Base-by-base conservation (phyloP, 2,329 filamentous ascomycete genomes). In the Seiridium unicorne region DNA sequence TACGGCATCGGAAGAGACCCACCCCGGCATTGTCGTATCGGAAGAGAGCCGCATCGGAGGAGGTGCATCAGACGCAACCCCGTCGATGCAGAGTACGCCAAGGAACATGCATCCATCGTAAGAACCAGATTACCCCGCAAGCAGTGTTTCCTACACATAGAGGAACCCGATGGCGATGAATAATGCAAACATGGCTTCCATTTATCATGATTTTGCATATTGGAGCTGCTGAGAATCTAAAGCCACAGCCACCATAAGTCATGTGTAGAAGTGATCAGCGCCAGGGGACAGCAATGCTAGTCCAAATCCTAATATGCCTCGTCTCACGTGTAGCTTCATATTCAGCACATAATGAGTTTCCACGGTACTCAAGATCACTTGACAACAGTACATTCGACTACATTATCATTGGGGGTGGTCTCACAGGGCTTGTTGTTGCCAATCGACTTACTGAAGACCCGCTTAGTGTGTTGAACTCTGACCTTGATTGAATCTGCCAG, bases 371-470 rank as follows among this genome's bases (percentile, higher is more conserved):
- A n/a, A 44, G 38, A 7, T 55, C 46, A 7, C n/a, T 44, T 13
- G 38, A 42, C 5, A 40, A 53, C 5, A 18, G 10, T 32, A 55
- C 47, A 13, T 64, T 63, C 18, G 57, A 64, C 51, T 64, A 61
- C 18, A 34, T 64, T 13, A 44, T 64, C 3, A 55, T 63, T 6
- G 63, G 63, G 9, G 63, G 63, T 51, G 63, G 63, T 5, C 61
- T 61, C 4, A 51, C 63, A 3, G 63, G 63, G 11, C 55, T 61
- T 5, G 61, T 62, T 4, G 57, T 62, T 5, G 64, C 64, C 26
- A 63, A 60, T n/a, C 59, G 62, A 9, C 53, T 65, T 1, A 58
- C 51, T 8, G 64, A 65, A n/a, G 58, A 63, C 26, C 38, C 60
- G 10, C 38, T 61, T 13, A 51, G 58, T 60, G 40, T 10, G 58